Base-by-base conservation (phyloP, 306 rosid species). In the Rubus idaeus region DNA sequence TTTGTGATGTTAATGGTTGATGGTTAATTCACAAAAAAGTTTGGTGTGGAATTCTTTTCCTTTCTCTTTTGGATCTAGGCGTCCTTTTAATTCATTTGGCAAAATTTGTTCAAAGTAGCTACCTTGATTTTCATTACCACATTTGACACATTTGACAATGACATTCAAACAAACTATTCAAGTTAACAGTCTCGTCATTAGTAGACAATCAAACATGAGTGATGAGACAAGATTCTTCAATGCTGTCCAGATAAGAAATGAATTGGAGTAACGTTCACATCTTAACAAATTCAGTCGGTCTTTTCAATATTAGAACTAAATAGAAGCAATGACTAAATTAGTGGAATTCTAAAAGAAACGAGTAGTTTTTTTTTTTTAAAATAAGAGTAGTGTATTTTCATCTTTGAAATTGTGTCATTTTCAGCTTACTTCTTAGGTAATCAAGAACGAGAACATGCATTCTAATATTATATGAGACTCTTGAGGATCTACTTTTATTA, bases 91-190 rank as follows among this genome's bases (percentile, higher is more conserved):
- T 51, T 11, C 37, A 8, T 50, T 69, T 49, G 50, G 61, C 41
- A 65, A 78, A 53, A 17, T 78, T 77, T 78, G 35, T 79, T 79
- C 81, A 77, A 72, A 80, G 78, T 73, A 53, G 10, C 52, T 69
- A 50, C 47, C 52, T 78, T 73, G 80, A 81, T 79, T 69, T 75
- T 71, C 23, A 70, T 73, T 21, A 66, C 80, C 83, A 77, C 64
- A 77, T 61, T 60, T n/a, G 83, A 84, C 84, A 81, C 61, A 74
- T 45, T 30, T 30, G 88, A 87, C 56, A 68, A 68, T 61, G 88
- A 84, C 90, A 61, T 79, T 62, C 14, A 76, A 41, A 57, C 41
- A 66, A 72, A 81, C 50, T 40, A 41, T 81, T 81, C 73, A 71
- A 81, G 77, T 81, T 75, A 57, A 66, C 66, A 70, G 62, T 75